A percentile compares a stretch with the other conserved stretches of the same genome.
Evolutionary conservation across 164 flowering plant genomes (phyloP).

Genomic region (Hamamelis virginiana): DNA sequence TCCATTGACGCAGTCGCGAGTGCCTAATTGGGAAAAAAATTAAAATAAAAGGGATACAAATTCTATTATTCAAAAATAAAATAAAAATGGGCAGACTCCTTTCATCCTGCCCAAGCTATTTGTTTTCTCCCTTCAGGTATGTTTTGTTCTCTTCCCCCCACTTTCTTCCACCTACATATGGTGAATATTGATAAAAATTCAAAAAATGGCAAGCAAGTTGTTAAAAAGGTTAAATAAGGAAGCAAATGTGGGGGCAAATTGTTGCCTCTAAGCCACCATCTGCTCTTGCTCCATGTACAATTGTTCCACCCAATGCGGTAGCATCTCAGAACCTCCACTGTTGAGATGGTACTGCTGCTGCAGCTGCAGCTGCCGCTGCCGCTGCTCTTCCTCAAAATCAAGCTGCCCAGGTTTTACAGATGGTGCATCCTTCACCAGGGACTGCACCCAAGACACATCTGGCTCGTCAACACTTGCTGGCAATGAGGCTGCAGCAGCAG

Average conservation of each 20-base stretch:
- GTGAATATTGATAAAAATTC: conserved; percentile 8
- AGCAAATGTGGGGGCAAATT: not conserved
- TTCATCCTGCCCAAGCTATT: conserved; percentile 17
- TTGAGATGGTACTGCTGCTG: conserved; percentile 36
- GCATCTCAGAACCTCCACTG: conserved; percentile 29
- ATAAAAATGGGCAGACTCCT: conserved; percentile 11
- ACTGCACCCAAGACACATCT: conserved; percentile 51
- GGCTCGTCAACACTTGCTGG: conserved; percentile 27
- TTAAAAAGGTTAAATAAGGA: conserved; percentile 2
- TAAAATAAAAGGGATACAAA: not conserved
- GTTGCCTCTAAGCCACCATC: conserved; percentile 38
- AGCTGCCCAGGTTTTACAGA: conserved; percentile 12
- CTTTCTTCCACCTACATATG: conserved; percentile 8
- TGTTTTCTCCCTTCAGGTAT: not conserved
- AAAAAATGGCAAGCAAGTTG: conserved; percentile 13
- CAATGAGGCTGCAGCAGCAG: conserved; percentile 1
- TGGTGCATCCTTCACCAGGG: conserved; percentile 43
- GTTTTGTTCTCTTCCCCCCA: not conserved
- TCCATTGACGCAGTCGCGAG: not conserved
- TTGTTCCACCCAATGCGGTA: conserved; percentile 59
- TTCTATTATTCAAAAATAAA: not conserved
- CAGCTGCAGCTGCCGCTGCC: conserved; percentile 33
- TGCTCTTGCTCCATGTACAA: conserved; percentile 65
- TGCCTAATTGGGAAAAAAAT: not conserved
- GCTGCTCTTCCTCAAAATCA: conserved; percentile 26